Conservation (phyloP, 116 monocot species). For the Zostera marina region DNA sequence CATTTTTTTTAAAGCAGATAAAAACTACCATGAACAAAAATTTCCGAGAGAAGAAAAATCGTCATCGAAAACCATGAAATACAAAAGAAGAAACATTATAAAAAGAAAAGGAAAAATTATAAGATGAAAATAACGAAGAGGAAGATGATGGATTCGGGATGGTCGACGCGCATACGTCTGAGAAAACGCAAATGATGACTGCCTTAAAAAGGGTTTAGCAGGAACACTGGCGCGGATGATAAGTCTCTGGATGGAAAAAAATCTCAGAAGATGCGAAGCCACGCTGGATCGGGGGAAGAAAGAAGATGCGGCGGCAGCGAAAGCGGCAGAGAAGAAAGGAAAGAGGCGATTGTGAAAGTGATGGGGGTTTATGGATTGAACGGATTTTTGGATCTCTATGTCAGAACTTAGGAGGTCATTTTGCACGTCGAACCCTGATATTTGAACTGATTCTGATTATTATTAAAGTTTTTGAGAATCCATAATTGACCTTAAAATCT, state of each 20-base stretch:
- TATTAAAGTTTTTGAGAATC: no score
- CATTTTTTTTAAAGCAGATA: background rate
- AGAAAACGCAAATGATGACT: background rate
- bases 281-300: background rate
- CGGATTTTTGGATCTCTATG: no score
- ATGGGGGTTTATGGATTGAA: background rate
- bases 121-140: no score
- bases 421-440: no score
- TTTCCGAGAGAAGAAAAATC: background rate
- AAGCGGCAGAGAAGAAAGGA: background rate
- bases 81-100: background rate
- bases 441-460: no score
- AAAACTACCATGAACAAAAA: background rate
- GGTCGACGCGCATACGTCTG: background rate
- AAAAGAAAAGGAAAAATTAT: background rate
- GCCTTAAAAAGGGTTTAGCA: background rate
- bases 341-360: background rate
- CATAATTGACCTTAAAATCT: no score
- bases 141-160: background rate
- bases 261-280: conserved; percentile 1
- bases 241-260: background rate
- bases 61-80: background rate
- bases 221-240: background rate
- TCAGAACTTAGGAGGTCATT: no score
- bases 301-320: background rate